Evolutionary conservation across 139 green algal species (phyloP).

Genomic region (Haematococcus lacustris): DNA sequence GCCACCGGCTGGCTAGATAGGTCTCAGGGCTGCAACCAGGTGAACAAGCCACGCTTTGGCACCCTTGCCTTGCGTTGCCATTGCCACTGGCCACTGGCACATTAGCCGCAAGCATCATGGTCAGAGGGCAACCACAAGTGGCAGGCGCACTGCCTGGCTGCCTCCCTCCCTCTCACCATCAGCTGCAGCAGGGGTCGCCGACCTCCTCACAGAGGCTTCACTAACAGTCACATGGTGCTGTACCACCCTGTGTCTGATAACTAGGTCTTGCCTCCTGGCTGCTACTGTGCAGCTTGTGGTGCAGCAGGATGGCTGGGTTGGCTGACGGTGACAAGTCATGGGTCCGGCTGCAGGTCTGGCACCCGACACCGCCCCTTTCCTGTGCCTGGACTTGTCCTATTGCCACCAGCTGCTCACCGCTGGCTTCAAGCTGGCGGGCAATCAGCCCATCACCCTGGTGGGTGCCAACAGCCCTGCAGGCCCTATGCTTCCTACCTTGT

Average conservation of each 20-base stretch:
- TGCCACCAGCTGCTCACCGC: constrained; percentile 73
- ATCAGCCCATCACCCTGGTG: constrained; percentile 33
- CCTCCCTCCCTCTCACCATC: too few species aligned
- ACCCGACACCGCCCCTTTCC: constrained; percentile 62
- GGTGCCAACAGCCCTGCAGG: constrained; percentile 6
- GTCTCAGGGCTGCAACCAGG: too few species aligned
- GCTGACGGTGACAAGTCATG: constrained; percentile 25
- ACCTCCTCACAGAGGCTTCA: neutral
- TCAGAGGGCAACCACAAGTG: too few species aligned
- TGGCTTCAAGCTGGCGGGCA: constrained; percentile 66
- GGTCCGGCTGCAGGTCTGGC: constrained; percentile 14
- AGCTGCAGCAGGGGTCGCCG: too few species aligned
- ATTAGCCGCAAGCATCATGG: too few species aligned
- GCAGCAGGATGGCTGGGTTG: constrained; percentile 46
- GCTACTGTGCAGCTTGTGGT: neutral
- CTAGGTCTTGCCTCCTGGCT: neutral
- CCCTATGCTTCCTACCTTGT: neutral
- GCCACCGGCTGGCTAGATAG: too few species aligned
- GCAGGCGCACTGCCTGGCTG: too few species aligned
- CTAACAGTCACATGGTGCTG: too few species aligned
- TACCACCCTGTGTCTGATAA: too few species aligned
- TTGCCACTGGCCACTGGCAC: too few species aligned
- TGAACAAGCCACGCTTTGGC: too few species aligned
- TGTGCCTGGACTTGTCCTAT: constrained; percentile 92
- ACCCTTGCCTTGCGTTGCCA: too few species aligned